Evolutionary conservation across 306 rosid genomes (phyloP), one percentile per base, ranked within the genome.

Genomic region (Acacia melanoxylon): DNA sequence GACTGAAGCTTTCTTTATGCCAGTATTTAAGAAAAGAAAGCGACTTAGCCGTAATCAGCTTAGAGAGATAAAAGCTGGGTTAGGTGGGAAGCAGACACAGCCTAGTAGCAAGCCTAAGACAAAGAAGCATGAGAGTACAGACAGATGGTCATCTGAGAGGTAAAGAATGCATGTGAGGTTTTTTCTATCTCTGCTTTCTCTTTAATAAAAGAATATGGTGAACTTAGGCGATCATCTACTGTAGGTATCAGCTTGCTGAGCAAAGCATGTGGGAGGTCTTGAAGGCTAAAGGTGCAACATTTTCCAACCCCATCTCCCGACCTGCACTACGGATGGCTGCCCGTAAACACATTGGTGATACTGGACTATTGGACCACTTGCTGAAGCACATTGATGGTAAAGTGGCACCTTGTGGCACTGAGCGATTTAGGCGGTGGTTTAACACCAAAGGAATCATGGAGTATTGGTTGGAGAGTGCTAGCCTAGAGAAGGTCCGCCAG

Each of bases 391-490:
- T 94, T 80, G 97, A 89, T 29, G 96, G 96, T 46, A 91, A 88
- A 83, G 88, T 92, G 65, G 88, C 94, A 29, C 97, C 98, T 33
- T 94, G 94, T 42, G 94, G 96, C 69, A 80, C 74, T 13, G 95
- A 91, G 69, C 88, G 97, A 70, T 92, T 94, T 73, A 84, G 94
- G 69, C 85, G 98, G 84, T 92, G 98, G 92, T 89, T 87, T 86
- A 92, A 89, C 88, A 74, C 91, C 66, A 72, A 83, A 6, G 98
- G 98, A 70, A 46, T 85, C 48, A 94, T 94, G 98, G 97, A 94
- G 89, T 94, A 94, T 78, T 94, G 98, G 98, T 84, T 92, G 88
- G 98, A 94, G 91, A 86, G 87, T 80, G 94, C 92, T 59, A 94
- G 91, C 51, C 86, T 94, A 80, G 88, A 58, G 48, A 65, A 84